Evolutionary conservation across 106 monocot species (phyloP), one percentile per base, ranked within the genome.

Genomic region (Dioscorea zingiberensis): DNA sequence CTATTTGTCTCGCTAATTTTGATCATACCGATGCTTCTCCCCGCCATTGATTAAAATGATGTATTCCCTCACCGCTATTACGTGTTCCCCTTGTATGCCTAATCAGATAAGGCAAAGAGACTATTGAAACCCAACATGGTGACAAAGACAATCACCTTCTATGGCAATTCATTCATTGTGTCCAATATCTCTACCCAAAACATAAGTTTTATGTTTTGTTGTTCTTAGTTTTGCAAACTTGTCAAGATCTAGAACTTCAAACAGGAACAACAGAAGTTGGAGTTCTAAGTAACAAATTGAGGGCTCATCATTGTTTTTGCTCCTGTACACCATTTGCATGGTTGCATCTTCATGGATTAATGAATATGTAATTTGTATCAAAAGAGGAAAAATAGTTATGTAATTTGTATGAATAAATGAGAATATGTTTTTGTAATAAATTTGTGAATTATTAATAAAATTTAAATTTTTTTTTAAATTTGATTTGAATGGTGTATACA

Each of bases 151-250:
- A 94, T 94, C 55, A 79, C 71, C 44, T 94, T 94, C 32, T 94
- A 87, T 70, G 94, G 94, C 13, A 94, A 94, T 73, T 94, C 94
- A 6, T 94, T 91, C 63, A 91, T 91, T 51, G 83, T 71, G 94
- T 88, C 83, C 21, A 12, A 4, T 29, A 10, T 21, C 11, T 7
- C 16, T 1, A 15, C 22, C 59, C 24, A 13, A 12, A 5, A 23
- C 27, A 1, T 13, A 22, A 59, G 23, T 9, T 6, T 15, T 44
- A 63, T 16, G 18, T 44, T 7, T n/a, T 44, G 5, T 32, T 19
- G 10, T 7, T 16, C 19, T 21, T 15, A 38, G 29, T 59, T 60
- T 8, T 64, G 17, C 49, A 23, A 22, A 57, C 21, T 12, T 25
- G 19, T 8, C 13, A 7, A 17, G 5, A 21, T 60, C 25, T 54